Conservation (phyloP, 2,329 filamentous ascomycete species). For the Aspergillus pseudotamarii region DNA sequence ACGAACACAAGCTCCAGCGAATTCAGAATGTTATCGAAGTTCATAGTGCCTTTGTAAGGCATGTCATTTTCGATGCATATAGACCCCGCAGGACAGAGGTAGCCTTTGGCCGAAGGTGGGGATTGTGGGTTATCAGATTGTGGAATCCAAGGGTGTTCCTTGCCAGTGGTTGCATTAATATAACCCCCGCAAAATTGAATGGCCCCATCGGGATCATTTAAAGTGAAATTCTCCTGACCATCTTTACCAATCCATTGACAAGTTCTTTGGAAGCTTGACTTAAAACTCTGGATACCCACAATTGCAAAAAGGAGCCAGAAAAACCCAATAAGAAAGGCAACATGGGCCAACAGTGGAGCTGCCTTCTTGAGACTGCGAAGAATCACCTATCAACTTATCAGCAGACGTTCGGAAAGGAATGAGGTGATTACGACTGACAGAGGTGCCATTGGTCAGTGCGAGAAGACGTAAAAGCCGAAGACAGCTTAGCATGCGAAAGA, state of each 20-base stretch:
- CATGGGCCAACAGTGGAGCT: constrained; percentile 84
- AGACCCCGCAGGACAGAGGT: constrained; percentile 81
- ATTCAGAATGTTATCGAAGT: constrained; percentile 91
- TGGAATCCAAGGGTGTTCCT: constrained; percentile 69
- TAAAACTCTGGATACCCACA: constrained; percentile 94
- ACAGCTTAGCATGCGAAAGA: constrained; percentile 96
- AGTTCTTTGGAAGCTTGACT: constrained; percentile 74
- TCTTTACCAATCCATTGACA: constrained; percentile 76
- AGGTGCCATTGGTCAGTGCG: constrained; percentile 88
- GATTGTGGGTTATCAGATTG: constrained; percentile 52
- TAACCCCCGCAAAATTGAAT: constrained; percentile 87
- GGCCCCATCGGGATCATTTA: constrained; percentile 57
- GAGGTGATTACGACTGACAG: constrained; percentile 57
- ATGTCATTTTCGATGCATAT: constrained; percentile 77
- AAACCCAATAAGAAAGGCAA: constrained; percentile 91
- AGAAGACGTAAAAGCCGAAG: constrained; percentile 90
- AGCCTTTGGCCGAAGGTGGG: constrained; percentile 69
- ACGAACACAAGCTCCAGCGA: constrained; percentile 95
- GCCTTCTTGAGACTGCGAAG: constrained; percentile 93
- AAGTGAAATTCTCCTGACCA: constrained; percentile 41
- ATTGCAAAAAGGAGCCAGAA: constrained; percentile 99
- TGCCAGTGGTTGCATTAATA: constrained; percentile 62
- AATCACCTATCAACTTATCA: constrained; percentile 67
- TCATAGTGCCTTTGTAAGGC: constrained; percentile 82
- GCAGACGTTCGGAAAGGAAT: neutral